Evolutionary conservation across 148 eudicot genomes (phyloP), one percentile per base, ranked within the genome.

Genomic region (Persicaria maculosa): DNA sequence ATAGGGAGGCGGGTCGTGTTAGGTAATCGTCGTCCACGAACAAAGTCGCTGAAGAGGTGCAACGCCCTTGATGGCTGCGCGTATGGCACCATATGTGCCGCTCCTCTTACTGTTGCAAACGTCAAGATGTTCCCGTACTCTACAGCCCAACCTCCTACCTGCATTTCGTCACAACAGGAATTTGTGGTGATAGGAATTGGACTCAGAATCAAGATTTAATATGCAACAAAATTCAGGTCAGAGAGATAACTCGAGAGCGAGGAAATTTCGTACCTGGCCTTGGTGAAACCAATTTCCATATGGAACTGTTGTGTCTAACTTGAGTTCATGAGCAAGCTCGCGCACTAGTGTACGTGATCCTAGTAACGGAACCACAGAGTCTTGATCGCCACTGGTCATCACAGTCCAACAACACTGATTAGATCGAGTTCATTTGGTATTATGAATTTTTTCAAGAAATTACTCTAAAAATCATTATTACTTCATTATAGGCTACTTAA

Each of bases 61-160:
- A 94, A 78, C 64, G 98, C 98, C 74, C 98, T 86, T 59, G 93
- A 86, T 47, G 98, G 96, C 76, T 94, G 98, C 58, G 98, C 81
- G 77, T 91, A 91, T 4, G 98, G 97, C 10, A 94, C 98, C 97
- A 94, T 94, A 84, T 92, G 98, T 73, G 98, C 90, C 54, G 98
- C 98, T 47, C 97, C 98, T 73, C 98, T 88, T 12, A 94, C 98
- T 0, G 98, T 94, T 0, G 97, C 96, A 81, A 91, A 92, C 0
- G 96, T 94, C 55, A 91, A 76, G 57, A 86, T 14, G 58, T 88
- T 83, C 58, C 97, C 98, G 55, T 94, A 94, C 77, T 94, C 97
- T 0, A 92, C 90, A 15, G 74, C 79, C 98, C 98, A 94, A 2
- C 98, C 98, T 85, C 96, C 98, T 47, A 92, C 98, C 98, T 94